Evolutionary conservation across 495 filamentous ascomycete species (phyloP), one percentile per base, ranked within the genome.

Genomic region (Penicillium coffeae): DNA sequence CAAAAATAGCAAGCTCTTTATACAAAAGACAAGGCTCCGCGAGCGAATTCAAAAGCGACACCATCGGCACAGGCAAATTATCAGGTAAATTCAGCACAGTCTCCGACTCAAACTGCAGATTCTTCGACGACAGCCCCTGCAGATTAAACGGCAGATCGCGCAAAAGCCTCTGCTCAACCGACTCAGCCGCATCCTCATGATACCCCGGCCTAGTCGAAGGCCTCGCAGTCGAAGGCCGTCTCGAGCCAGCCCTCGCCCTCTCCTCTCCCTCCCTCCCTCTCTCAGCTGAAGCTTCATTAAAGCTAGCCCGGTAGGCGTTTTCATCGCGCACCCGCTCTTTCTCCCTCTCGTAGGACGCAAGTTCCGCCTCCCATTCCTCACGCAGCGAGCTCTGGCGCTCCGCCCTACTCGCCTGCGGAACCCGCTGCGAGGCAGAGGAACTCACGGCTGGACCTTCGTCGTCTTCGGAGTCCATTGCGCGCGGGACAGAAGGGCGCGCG

Each of bases 21-120:
- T 95, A 97, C 21, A 99, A 75, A 7, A 99, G 73, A 18, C 90
- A 94, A 9, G 94, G 94, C 60, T 99, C 94, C 1, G 92, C 91
- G 10, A 99, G 72, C 0, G 87, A 87, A 60, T 99, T 86, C 13
- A 99, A 73, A 10, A 99, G 75, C 10, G 89, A 92, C 12, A 96
- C 79, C 13, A 97, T 78, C 3, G 94, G 92, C 4, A 89, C 71
- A 3, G 94, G 89, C 13, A 97, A 72, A 3, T 82, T 86, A 1
- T 81, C 52, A 3, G 94, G 94, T 38, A 99, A 65, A 48, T 86
- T 84, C 43, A 92, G 65, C 13, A 75, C 79, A 10, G 79, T 76
- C 7, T 81, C 66, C 20, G 80, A 80, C 21, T 77, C 59, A 55
- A 97, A 96, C 4, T 83, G 80, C 8, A 99, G 71, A 55, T 90